Evolutionary conservation across 805 yeast species (phyloP), one percentile per base, ranked within the genome.

Genomic region (Helenozyma rhizophorensis): DNA sequence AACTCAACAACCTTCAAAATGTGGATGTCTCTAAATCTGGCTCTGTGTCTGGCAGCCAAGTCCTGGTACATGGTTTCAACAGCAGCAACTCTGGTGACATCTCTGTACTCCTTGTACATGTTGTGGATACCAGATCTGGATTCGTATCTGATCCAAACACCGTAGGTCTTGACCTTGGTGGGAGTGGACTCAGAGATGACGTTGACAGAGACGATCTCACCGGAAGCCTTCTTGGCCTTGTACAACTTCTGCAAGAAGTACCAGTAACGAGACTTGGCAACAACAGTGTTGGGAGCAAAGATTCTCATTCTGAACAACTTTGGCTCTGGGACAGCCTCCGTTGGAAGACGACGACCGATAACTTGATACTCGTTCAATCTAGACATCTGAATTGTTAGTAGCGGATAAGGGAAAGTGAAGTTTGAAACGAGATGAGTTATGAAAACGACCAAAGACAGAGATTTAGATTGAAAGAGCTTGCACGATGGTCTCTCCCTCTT

Each of bases 101-200:
- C 98, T 76, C 98, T 88, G 93, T 87, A 86, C 80, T 93, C 99
- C 82, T 93, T 93, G 96, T 93, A 93, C 97, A 93, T 93, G 94
- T 93, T 93, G 95, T 93, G 98, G 65, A 96, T 89, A 78, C 99
- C 99, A 56, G 98, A 93, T 84, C 99, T 94, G 54, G 99, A 93
- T 70, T 93, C 98, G 85, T 93, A 93, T 80, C 98, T 89, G 71
- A 93, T 84, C 99, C 99, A 93, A 78, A 93, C 72, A 79, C 97
- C 98, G 69, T 89, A 93, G 86, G 89, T 93, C 89, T 93, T 93
- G 66, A 93, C 97, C 80, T 86, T 89, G 75, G 96, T 86, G 74
- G 98, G 97, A 79, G 79, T 85, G 68, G 88, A 75, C 79, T 93
- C 99, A 66, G 82, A 65, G 69, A 93, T 85, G 65, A 73, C 72